A percentile compares a stretch with the other conserved stretches of the same genome.
Conservation (phyloP, 176 grass and related monocot species). For the Eremochloa ophiuroides region DNA sequence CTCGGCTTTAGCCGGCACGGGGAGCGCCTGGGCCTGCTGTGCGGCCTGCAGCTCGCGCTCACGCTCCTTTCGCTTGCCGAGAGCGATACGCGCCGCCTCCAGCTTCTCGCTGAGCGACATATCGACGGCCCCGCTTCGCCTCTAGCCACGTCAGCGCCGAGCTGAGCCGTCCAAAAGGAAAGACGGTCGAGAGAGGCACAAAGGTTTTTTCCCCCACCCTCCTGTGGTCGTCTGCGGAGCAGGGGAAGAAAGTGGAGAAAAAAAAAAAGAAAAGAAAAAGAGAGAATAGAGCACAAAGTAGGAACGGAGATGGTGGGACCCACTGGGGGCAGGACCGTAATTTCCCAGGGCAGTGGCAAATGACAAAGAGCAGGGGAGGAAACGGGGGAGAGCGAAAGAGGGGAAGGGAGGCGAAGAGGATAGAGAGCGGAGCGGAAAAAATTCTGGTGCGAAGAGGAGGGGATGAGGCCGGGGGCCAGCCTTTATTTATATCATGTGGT, state of each 20-base stretch:
- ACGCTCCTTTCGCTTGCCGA: slow-evolving; percentile 71
- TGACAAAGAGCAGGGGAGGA: neutral
- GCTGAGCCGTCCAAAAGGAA: neutral
- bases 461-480: neutral
- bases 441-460: neutral
- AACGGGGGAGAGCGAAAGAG: neutral
- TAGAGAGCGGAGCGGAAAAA: neutral
- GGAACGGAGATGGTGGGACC: slow-evolving; percentile 12
- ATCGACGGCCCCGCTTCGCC: slow-evolving; percentile 12
- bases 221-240: neutral
- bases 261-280: neutral
- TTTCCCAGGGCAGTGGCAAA: neutral
- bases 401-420: neutral
- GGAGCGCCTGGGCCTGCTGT: neutral
- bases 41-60: slow-evolving; percentile 27
- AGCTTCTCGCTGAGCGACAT: slow-evolving; percentile 62
- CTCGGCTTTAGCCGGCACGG: slow-evolving; percentile 31
- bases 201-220: neutral
- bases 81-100: slow-evolving; percentile 48
- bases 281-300: neutral
- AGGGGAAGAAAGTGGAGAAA: neutral
- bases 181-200: neutral
- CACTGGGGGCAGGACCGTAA: slow-evolving; percentile 25
- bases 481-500: neutral
- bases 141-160: slow-evolving; percentile 33